Evolutionary conservation across 2,329 filamentous ascomycete species (phyloP).

Genomic region (Phaeosphaeriaceae sp.): DNA sequence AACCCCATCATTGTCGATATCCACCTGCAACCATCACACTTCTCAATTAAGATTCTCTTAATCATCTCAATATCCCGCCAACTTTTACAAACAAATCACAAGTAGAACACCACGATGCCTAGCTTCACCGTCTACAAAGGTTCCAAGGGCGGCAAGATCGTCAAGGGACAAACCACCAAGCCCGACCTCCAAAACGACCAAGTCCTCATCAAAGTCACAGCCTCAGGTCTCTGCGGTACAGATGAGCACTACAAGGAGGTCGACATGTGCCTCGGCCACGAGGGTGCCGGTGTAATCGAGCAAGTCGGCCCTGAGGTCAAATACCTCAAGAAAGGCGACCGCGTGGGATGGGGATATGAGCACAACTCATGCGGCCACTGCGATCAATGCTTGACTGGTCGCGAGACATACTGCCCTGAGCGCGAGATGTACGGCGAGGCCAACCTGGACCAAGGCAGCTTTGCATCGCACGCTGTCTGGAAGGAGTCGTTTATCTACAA

Average conservation of each 20-base stretch:
- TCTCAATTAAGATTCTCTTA: too few relatives aligned
- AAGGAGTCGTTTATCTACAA: slow-evolving; percentile 56
- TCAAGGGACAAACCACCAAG: slow-evolving; percentile 57
- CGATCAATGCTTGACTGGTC: slow-evolving; percentile 53
- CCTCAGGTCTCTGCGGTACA: slow-evolving; percentile 72
- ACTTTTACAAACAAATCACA: too few relatives aligned
- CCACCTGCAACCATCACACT: neutral
- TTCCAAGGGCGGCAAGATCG: slow-evolving; percentile 63
- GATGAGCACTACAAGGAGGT: slow-evolving; percentile 54
- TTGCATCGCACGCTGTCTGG: slow-evolving; percentile 57
- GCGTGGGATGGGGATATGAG: slow-evolving; percentile 60
- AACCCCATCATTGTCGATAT: too few relatives aligned
- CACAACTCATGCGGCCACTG: slow-evolving; percentile 55
- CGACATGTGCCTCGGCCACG: slow-evolving; percentile 61
- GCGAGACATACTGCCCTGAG: slow-evolving; percentile 54
- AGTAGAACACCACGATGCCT: slow-evolving; percentile 35
- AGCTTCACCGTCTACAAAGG: slow-evolving; percentile 71
- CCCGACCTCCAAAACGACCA: slow-evolving; percentile 57
- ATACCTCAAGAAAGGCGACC: slow-evolving; percentile 59
- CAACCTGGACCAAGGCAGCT: slow-evolving; percentile 57
- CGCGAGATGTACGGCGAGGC: slow-evolving; percentile 54
- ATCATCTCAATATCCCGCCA: neutral
- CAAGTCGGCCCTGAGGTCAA: slow-evolving; percentile 55
- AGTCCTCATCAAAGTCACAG: slow-evolving; percentile 69
- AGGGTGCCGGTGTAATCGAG: slow-evolving; percentile 62